Base-by-base conservation (phyloP, 345 rosid genomes). In the Fremontodendron californicum region DNA sequence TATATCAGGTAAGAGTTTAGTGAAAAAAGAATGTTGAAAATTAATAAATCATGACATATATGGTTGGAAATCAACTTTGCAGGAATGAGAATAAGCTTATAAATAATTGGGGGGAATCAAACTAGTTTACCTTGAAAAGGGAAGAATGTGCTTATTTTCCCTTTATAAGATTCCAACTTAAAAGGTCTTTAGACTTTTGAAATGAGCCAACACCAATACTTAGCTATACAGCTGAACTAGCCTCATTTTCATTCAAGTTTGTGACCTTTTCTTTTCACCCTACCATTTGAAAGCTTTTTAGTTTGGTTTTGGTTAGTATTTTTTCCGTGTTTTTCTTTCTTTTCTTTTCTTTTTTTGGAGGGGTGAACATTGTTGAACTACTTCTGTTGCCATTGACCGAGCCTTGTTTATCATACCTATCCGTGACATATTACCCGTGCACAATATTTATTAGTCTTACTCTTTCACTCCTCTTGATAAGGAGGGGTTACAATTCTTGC, bases 381-480 rank as follows among this genome's bases (percentile, higher is more conserved):
- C 67, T 81, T 78, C 82, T 48, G n/a, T 81, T 45, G 42, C 75
- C 79, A 81, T 79, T 82, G 70, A 77, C 75, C 78, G 79, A 79
- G 23, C 49, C 46, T 39, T 84, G 63, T 65, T 61, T 74, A 40
- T 71, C 45, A 64, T 78, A 73, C 45, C 37, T 75, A 43, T 81
- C 46, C 29, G 10, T 72, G 68, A 35, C 82, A 51, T 65, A 45
- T 67, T 75, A 61, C 82, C 86, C 90, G 80, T 87, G 85, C 79
- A 85, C 86, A 79, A 52, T 73, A 80, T 85, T 85, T 79, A 85
- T 81, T 61, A 45, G 80, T 21, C 70, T 78, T 80, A n/a, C 79
- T 42, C n/a, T 60, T 78, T 67, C 25, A 58, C 58, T 35, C 67
- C 46, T 23, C 25, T 45, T 71, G 82, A 78, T 60, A 46, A 52